These are phyloP conservation scores for Herpetospermum pedunculosum DNA, from an alignment of 306 rosid genomes.

Conservation along the genomic window DNA sequence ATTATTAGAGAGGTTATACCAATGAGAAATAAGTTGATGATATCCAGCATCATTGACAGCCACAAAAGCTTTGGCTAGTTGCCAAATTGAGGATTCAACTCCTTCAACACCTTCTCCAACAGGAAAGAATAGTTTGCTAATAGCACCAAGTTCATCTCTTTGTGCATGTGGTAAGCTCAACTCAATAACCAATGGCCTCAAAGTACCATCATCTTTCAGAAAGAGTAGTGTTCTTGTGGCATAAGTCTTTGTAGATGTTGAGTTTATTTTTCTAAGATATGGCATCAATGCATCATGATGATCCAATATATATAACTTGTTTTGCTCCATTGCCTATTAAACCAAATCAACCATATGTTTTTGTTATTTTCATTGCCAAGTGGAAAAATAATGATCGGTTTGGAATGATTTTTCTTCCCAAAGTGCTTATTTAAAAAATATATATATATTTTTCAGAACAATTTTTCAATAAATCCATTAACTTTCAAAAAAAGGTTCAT, in stretches of 20 bases:
- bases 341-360: neutral
- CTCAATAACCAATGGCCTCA: constrained; percentile 73
- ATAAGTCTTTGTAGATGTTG: constrained; percentile 47
- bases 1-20: constrained; percentile 36
- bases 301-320: constrained; percentile 54
- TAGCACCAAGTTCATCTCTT: constrained; percentile 47
- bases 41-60: constrained; percentile 52
- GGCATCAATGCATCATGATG: constrained; percentile 78
- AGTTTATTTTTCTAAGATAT: constrained; percentile 50
- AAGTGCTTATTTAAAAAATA: too few species aligned
- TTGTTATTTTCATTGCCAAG: neutral
- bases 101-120: constrained; percentile 39
- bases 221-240: constrained; percentile 65
- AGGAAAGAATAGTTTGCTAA: constrained; percentile 46
- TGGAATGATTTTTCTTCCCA: too few species aligned
- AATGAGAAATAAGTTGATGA: constrained; percentile 73
- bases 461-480: neutral
- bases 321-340: constrained; percentile 43
- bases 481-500: neutral
- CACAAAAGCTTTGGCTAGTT: constrained; percentile 74
- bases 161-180: constrained; percentile 59
- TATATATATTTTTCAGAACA: neutral
- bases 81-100: constrained; percentile 66
- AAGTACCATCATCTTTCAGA: constrained; percentile 47
- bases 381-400: too few species aligned